Evolutionary conservation across 2,329 filamentous ascomycete species (phyloP).

Genomic region (Penicillium italicum): DNA sequence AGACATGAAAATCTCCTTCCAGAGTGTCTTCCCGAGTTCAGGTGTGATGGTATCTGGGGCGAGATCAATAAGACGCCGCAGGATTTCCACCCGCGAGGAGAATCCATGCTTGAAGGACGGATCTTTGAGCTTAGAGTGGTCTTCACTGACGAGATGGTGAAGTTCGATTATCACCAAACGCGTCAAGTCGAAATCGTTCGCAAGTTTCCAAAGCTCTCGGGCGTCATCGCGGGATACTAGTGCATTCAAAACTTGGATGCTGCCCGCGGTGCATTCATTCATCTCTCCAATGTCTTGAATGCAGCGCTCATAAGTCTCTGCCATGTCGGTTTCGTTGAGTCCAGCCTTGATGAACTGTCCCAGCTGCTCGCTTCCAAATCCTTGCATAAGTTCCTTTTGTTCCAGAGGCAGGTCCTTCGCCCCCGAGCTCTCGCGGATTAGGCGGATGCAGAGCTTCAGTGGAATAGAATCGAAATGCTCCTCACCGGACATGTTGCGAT

Average conservation of each 20-base stretch:
- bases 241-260: conserved; percentile 61
- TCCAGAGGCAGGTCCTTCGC: conserved; percentile 53
- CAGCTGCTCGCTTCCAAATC: conserved; percentile 61
- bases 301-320: conserved; percentile 63
- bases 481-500: conserved; percentile 22
- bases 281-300: conserved; percentile 63
- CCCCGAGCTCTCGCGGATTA: conserved; percentile 69
- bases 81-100: conserved; percentile 55
- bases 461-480: conserved; percentile 43
- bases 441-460: conserved; percentile 58
- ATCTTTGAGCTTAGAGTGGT: conserved; percentile 42
- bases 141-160: conserved; percentile 51
- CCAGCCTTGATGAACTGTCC: conserved; percentile 57
- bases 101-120: conserved; percentile 44
- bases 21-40: conserved; percentile 62
- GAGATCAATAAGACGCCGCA: conserved; percentile 57
- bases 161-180: conserved; percentile 63
- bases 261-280: conserved; percentile 65
- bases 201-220: conserved; percentile 56
- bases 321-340: conserved; percentile 54
- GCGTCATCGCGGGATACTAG: conserved; percentile 41
- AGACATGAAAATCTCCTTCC: conserved; percentile 68
- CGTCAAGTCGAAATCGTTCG: conserved; percentile 59
- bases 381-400: conserved; percentile 60
- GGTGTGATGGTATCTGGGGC: conserved; percentile 60